Conservation (phyloP, 2,329 filamentous ascomycete genomes). For the Phoma sp. region DNA sequence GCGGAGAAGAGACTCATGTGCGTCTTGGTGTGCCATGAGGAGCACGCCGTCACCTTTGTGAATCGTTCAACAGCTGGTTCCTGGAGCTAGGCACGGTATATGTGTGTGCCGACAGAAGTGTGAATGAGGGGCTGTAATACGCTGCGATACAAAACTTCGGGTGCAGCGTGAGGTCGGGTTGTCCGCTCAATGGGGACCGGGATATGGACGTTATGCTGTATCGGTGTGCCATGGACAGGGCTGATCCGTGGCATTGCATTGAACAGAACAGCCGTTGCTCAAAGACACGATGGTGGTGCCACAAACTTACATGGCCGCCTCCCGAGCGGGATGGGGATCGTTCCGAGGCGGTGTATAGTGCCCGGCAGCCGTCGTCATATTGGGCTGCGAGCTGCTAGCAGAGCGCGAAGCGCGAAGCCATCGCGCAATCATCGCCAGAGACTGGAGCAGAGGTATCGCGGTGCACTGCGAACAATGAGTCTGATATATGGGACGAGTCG, state of each 20-base stretch:
- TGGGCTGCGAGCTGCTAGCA: conserved; percentile 18
- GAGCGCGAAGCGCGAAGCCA: conserved; percentile 5
- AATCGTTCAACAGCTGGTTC: conserved; percentile 26
- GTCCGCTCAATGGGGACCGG: conserved; percentile 35
- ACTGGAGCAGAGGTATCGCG: conserved; percentile 9
- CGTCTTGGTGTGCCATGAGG: conserved; percentile 24
- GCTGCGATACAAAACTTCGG: conserved; percentile 27
- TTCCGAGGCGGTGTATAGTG: conserved; percentile 22
- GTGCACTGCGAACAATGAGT: conserved; percentile 9
- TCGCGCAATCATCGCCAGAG: conserved; percentile 31
- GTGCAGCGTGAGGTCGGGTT: conserved; percentile 33
- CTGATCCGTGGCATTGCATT: conserved; percentile 24
- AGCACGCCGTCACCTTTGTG: conserved; percentile 25
- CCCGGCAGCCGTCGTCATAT: conserved; percentile 11
- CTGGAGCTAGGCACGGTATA: conserved; percentile 23
- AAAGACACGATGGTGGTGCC: conserved; percentile 34
- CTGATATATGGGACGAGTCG: conserved; percentile 19
- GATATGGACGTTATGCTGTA: conserved; percentile 29
- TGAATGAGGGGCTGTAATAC: conserved; percentile 24
- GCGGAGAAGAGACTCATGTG: conserved; percentile 26
- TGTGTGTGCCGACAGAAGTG: conserved; percentile 26
- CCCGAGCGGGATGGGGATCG: conserved; percentile 25
- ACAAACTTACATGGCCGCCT: conserved; percentile 33
- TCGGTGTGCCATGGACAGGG: conserved; percentile 22
- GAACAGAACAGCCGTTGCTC: conserved; percentile 25